Conservation (phyloP, 192 early-diverging fungal species). For the Mortierella alpina region DNA sequence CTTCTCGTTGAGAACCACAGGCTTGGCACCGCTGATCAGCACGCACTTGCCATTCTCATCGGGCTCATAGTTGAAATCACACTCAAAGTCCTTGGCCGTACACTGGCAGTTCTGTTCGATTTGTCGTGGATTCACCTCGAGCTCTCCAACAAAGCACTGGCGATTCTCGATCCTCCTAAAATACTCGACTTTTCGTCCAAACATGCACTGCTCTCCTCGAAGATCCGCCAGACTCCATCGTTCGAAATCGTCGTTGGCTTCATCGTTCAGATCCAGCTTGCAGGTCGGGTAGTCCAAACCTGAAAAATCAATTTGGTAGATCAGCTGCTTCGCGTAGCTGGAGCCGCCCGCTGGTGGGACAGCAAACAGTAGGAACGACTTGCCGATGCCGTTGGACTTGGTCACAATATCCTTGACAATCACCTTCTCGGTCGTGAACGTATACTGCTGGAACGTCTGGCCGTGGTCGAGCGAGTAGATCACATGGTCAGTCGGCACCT, state of each 20-base stretch:
- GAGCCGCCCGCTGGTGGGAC: constrained; percentile 45
- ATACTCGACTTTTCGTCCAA: constrained; percentile 77
- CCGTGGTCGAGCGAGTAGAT: constrained; percentile 78
- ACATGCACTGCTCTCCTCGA: constrained; percentile 67
- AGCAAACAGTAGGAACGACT: constrained; percentile 86
- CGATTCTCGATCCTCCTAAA: constrained; percentile 74
- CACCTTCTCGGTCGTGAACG: constrained; percentile 61
- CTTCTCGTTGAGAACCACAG: constrained; percentile 55
- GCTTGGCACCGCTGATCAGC: constrained; percentile 67
- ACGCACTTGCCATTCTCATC: constrained; percentile 71
- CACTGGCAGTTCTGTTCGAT: constrained; percentile 78
- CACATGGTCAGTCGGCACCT: constrained; percentile 67
- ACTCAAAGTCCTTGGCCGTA: constrained; percentile 86
- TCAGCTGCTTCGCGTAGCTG: constrained; percentile 48
- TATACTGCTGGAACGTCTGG: constrained; percentile 66
- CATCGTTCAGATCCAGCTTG: constrained; percentile 54
- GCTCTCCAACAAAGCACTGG: constrained; percentile 81
- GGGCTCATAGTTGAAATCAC: constrained; percentile 87
- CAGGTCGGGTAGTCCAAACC: constrained; percentile 52
- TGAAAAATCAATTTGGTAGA: constrained; percentile 64
- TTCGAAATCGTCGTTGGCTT: constrained; percentile 74
- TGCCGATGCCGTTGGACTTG: constrained; percentile 79
- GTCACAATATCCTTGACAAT: constrained; percentile 74
- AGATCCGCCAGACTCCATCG: constrained; percentile 70
- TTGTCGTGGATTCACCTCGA: constrained; percentile 67